Evolutionary conservation across 805 yeast species (phyloP).

Genomic region (Zygosaccharomyces gambellarensis): DNA sequence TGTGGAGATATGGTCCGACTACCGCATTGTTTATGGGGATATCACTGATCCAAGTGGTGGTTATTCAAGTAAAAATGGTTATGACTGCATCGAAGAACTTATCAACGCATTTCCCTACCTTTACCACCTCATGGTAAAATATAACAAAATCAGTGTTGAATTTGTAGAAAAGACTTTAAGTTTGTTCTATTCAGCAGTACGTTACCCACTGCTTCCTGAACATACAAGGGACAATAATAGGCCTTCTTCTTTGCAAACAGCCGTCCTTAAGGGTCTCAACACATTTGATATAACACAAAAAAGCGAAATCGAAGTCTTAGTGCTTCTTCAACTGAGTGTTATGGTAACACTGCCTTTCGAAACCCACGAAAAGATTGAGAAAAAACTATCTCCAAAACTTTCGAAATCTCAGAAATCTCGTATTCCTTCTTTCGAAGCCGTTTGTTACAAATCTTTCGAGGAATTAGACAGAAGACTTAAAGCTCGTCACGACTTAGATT

Average conservation of each 20-base stretch:
- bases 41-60: conserved; percentile 28
- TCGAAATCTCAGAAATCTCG: conserved; percentile 33
- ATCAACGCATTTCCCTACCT: conserved; percentile 50
- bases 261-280: conserved; percentile 49
- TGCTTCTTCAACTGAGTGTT: conserved; percentile 51
- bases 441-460: conserved; percentile 46
- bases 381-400: conserved; percentile 43
- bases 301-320: conserved; percentile 38
- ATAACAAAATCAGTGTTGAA: conserved; percentile 33
- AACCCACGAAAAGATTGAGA: conserved; percentile 51
- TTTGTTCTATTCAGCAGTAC: conserved; percentile 59
- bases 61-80: conserved; percentile 39
- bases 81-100: conserved; percentile 55
- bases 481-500: conserved; percentile 27
- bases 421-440: conserved; percentile 61
- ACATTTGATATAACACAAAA: conserved; percentile 30
- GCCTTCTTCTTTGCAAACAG: conserved; percentile 59
- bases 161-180: conserved; percentile 47
- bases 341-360: conserved; percentile 58
- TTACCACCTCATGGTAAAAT: conserved; percentile 35
- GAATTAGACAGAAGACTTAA: conserved; percentile 39
- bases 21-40: conserved; percentile 43
- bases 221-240: conserved; percentile 48
- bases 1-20: conserved; percentile 48
- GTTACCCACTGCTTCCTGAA: conserved; percentile 69